phyloP scores from a whole-genome alignment of 345 rosid genomes.

The Euphorbia pulcherrima region DNA sequence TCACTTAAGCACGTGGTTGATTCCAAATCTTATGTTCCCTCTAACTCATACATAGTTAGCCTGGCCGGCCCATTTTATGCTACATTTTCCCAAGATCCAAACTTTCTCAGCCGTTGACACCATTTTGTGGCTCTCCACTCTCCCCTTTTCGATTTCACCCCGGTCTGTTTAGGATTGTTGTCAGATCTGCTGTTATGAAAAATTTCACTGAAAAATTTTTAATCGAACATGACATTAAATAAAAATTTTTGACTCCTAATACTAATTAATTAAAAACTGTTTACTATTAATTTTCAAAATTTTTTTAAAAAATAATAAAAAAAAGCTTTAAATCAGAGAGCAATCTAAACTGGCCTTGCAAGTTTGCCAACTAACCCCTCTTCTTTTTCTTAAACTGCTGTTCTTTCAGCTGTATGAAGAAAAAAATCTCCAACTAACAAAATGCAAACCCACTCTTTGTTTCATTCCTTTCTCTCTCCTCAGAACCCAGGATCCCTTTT shows the following conservation, averaged over 20 bases:
- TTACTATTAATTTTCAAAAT: too few relatives aligned
- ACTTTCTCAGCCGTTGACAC: neutral
- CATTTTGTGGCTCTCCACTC: neutral
- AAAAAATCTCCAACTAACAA: neutral
- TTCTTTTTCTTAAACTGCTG: neutral
- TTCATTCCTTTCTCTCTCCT: slow-evolving; percentile 24
- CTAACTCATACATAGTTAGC: neutral
- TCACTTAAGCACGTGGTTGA: too few relatives aligned
- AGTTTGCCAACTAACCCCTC: neutral
- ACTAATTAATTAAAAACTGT: too few relatives aligned
- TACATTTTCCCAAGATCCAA: neutral
- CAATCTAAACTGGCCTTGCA: too few relatives aligned
- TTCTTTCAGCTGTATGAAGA: too few relatives aligned
- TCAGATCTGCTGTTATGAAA: too few relatives aligned
- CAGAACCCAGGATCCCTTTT: slow-evolving; percentile 24
- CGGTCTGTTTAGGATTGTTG: too few relatives aligned
- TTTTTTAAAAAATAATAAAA: too few relatives aligned
- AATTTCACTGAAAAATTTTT: too few relatives aligned
- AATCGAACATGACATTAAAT: too few relatives aligned
- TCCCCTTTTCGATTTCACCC: neutral
- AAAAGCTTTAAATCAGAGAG: too few relatives aligned
- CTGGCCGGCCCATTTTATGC: neutral
- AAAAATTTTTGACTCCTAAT: too few relatives aligned
- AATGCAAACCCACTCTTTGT: slow-evolving; percentile 39
- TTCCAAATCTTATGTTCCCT: neutral